Evolutionary conservation across 805 yeast genomes (phyloP), one percentile per base, ranked within the genome.

Genomic region (Kluyveromyces nonfermentans): DNA sequence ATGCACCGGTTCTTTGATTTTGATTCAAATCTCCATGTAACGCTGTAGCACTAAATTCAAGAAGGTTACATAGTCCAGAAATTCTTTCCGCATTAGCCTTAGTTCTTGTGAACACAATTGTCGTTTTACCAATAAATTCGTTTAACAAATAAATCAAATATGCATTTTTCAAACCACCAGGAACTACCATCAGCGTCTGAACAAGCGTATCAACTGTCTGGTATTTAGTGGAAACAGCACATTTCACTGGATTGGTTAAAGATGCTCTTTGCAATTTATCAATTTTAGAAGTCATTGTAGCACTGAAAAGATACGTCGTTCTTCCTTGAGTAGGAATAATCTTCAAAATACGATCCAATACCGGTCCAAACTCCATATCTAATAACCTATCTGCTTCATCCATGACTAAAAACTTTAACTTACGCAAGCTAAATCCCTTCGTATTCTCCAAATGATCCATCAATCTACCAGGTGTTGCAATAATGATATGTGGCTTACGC

Each of bases 361-460:
- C 95, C 33, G 96, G 96, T 12, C 96, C 97, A 57, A 90, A 90
- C 62, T 90, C 98, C 85, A 90, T 78, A 68, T 93, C 98, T 56
- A 90, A 71, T 52, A 90, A 74, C 60, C 98, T 74, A 65, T 90
- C 98, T 18, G 98, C 98, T 69, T 90, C 98, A 65, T 90, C 98
- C 83, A 90, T 83, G 4, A 90, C 95, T 46, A 90, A 72, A 61
- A 72, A 90, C 60, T 84, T 82, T 57, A 90, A 70, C 43, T 81
- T 80, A 48, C 85, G 76, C 52, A 90, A 67, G 3, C 85, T 77
- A 57, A 90, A 90, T 2, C 96, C 97, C 62, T 85, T 85, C 16
- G 97, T 90, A 53, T 85, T 78, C 57, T 89, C 95, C 57, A 90
- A 69, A 69, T 90, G 98, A 63, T 90, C 98, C 77, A 90, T 79